Evolutionary conservation across 2,329 filamentous ascomycete genomes (phyloP).

Genomic region (Escovopsis sp.): DNA sequence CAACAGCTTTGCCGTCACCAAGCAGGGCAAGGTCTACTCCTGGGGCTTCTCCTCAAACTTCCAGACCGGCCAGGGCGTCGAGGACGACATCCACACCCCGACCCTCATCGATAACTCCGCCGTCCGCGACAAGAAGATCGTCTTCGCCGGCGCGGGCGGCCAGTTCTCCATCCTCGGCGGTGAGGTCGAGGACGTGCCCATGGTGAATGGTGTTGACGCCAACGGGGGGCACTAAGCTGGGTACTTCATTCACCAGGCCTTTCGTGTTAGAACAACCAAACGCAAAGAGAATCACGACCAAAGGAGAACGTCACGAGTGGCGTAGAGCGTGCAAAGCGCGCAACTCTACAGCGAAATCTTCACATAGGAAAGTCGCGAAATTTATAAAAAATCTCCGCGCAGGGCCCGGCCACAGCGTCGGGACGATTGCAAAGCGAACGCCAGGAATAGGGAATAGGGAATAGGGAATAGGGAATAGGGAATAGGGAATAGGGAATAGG

Average conservation of each 20-base stretch:
- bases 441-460: no score
- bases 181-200: constrained; percentile 15
- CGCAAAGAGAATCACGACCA: not conserved
- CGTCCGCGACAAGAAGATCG: constrained; percentile 56
- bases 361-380: no score
- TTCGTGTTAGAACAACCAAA: no score
- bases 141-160: constrained; percentile 72
- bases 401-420: no score
- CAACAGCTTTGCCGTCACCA: constrained; percentile 57
- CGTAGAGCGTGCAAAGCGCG: no score
- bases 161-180: constrained; percentile 59
- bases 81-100: constrained; percentile 65
- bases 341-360: no score
- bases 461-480: no score
- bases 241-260: no score
- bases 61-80: constrained; percentile 61
- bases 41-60: constrained; percentile 74
- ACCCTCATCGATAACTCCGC: constrained; percentile 76
- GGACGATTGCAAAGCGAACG: no score
- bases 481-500: no score
- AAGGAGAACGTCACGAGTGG: constrained; percentile 1
- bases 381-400: no score
- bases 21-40: constrained; percentile 55
- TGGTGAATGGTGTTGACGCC: constrained; percentile 15
- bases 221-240: constrained; percentile 5